phyloP scores from a whole-genome alignment of 1,284 basidiomycete species.

The Boletus mariae region DNA sequence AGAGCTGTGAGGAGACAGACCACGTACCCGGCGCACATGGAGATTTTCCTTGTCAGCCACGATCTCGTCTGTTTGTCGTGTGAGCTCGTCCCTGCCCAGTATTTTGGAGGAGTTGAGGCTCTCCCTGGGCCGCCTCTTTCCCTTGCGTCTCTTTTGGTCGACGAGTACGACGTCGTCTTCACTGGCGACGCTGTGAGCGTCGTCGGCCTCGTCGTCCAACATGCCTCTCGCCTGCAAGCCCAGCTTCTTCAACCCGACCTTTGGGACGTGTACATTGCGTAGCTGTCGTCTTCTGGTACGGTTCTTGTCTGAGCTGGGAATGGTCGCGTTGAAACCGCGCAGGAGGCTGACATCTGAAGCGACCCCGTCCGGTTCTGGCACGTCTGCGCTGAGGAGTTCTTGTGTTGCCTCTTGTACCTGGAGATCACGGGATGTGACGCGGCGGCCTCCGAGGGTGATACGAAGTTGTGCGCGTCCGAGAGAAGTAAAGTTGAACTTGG shows the following conservation, averaged over 20 bases:
- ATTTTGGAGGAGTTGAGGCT: constrained; percentile 67
- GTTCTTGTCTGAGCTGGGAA: constrained; percentile 80
- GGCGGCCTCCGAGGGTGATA: constrained; percentile 58
- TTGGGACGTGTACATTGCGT: constrained; percentile 75
- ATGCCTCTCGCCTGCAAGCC: constrained; percentile 77
- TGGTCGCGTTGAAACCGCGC: constrained; percentile 87
- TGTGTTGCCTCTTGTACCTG: constrained; percentile 82
- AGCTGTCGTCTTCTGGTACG: constrained; percentile 73
- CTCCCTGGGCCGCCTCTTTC: constrained; percentile 59
- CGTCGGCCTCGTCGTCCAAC: constrained; percentile 55
- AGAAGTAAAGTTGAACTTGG: constrained; percentile 64
- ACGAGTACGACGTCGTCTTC: constrained; percentile 67
- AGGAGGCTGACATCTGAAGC: constrained; percentile 71
- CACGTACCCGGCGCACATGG: constrained; percentile 75
- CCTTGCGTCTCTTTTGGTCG: constrained; percentile 45
- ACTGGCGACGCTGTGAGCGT: constrained; percentile 58
- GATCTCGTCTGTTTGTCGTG: constrained; percentile 81
- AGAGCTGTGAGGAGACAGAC: constrained; percentile 6
- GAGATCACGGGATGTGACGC: constrained; percentile 77
- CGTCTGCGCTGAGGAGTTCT: constrained; percentile 66
- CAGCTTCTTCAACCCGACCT: constrained; percentile 73
- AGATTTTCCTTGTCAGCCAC: constrained; percentile 85
- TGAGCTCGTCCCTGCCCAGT: constrained; percentile 78
- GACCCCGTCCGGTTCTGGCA: constrained; percentile 64
- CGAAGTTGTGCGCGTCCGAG: constrained; percentile 70